phyloP scores from a whole-genome alignment of 2,329 filamentous ascomycete genomes.

The Furcasterigmium furcatum region DNA sequence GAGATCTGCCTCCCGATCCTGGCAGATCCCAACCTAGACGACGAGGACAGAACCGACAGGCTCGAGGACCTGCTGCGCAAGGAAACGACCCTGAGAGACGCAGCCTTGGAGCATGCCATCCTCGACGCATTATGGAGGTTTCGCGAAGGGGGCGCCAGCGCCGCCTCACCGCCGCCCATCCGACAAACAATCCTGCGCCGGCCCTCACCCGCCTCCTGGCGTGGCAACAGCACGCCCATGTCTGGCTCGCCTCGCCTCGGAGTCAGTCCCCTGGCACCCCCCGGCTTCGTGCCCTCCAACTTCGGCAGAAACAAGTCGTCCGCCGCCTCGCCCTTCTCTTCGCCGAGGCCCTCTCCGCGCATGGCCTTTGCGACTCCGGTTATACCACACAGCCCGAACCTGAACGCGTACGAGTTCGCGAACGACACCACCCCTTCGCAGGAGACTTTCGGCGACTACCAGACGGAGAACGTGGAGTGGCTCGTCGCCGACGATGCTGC shows the following conservation, averaged over 20 bases:
- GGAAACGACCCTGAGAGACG: slow-evolving; percentile 71
- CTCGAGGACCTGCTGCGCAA: slow-evolving; percentile 77
- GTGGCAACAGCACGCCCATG: slow-evolving; percentile 75
- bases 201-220: slow-evolving; percentile 92
- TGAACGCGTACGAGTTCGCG: slow-evolving; percentile 93
- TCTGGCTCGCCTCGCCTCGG: slow-evolving; percentile 79
- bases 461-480: slow-evolving; percentile 96
- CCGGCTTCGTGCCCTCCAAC: slow-evolving; percentile 75
- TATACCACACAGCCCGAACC: slow-evolving; percentile 88
- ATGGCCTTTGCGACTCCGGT: slow-evolving; percentile 84
- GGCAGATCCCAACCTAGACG: slow-evolving; percentile 76
- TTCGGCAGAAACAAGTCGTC: slow-evolving; percentile 76
- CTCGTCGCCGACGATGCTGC: slow-evolving; percentile 85
- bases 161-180: slow-evolving; percentile 77
- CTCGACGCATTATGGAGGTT: slow-evolving; percentile 88
- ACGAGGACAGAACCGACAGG: slow-evolving; percentile 93
- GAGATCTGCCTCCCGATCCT: slow-evolving; percentile 88
- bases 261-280: slow-evolving; percentile 79
- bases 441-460: slow-evolving; percentile 87
- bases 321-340: slow-evolving; percentile 86
- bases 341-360: slow-evolving; percentile 86
- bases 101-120: slow-evolving; percentile 82
- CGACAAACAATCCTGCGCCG: slow-evolving; percentile 87
- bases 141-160: slow-evolving; percentile 61
- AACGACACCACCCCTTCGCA: slow-evolving; percentile 76